Evolutionary conservation across 1,139 yeast species (phyloP), one percentile per base, ranked within the genome.

Genomic region (Hanseniaspora gamundiae): DNA sequence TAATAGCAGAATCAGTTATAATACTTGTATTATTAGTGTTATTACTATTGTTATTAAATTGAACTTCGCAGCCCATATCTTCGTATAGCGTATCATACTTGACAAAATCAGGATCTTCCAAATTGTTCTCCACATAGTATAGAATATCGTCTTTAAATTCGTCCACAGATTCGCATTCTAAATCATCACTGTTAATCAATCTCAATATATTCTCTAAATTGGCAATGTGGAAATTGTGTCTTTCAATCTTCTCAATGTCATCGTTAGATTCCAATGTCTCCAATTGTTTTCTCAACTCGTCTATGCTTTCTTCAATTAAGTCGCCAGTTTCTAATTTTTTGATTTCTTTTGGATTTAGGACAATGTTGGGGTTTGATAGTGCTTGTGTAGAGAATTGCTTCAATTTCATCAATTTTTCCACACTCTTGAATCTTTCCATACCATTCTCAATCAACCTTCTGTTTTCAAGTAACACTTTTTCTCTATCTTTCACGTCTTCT

Each of bases 371-470:
- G 54, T 80, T 73, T 47, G 83, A 87, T 52, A 91, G 70, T 1
- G 97, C 98, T 65, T 91, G 98, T 59, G 86, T 86, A 36, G 94
- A 81, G 59, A 86, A 93, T 47, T 95, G 96, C 62, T 93, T 93
- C 31, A 95, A 88, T 66, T 93, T 93, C 77, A 87, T 83, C 53
- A 83, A 78, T 66, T 88, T 85, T 62, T 93, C 99, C 52, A 88
- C 84, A 44, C 91, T 91, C 62, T 93, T 93, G 66, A 93, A 93
- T 54, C 91, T 76, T 64, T 93, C 98, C 99, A 91, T 91, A 46
- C 93, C 95, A 59, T 74, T 76, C 62, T 93, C 96, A 53, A 93
- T 91, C 52, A 79, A 69, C 53, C 80, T 74, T 45, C 98, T 72
- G 55, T 87, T 84, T 49, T 88, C 97, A 50, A 77, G 73, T 48